These are phyloP conservation scores for Thuidium tamariscinum DNA, from an alignment of 225 moss, liverwort and hornwort genomes.

Conservation along the genomic window DNA sequence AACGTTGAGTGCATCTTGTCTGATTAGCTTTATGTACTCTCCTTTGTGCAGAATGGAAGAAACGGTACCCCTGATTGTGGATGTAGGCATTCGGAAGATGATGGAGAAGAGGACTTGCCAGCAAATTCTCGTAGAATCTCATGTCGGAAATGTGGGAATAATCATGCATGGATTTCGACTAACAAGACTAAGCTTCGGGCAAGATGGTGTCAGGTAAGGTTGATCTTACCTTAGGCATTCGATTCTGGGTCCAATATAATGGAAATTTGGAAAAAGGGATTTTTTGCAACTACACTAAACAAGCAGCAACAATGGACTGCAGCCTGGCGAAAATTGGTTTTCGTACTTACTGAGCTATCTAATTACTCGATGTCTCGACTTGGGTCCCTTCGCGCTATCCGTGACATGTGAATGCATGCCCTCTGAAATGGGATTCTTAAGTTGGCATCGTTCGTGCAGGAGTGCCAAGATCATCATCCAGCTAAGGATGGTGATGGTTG, in stretches of 20 bases:
- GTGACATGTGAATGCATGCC: neutral
- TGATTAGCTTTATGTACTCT: neutral
- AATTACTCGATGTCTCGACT: neutral
- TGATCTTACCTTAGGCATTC: neutral
- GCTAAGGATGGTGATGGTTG: conserved; percentile 98
- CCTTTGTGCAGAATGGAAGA: conserved; percentile 51
- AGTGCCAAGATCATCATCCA: conserved; percentile 93
- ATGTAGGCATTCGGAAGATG: conserved; percentile 80
- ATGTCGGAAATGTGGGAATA: conserved; percentile 84
- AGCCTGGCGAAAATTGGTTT: neutral
- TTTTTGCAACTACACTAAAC: neutral
- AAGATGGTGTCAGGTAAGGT: conserved; percentile 86
- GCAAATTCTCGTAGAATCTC: conserved; percentile 78
- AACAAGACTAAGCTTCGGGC: conserved; percentile 80
- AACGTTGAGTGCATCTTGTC: neutral
- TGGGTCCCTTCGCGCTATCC: neutral
- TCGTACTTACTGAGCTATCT: neutral
- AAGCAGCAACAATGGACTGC: neutral
- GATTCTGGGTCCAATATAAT: neutral
- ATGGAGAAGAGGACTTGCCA: conserved; percentile 68
- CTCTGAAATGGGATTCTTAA: neutral
- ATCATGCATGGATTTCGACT: conserved; percentile 75
- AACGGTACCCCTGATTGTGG: conserved; percentile 86
- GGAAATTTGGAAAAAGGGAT: neutral
- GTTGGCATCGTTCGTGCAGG: conserved; percentile 33